These are phyloP conservation scores for Eragrostis nindensis DNA, from an alignment of 176 grass and related monocot genomes.

Conservation along the genomic window DNA sequence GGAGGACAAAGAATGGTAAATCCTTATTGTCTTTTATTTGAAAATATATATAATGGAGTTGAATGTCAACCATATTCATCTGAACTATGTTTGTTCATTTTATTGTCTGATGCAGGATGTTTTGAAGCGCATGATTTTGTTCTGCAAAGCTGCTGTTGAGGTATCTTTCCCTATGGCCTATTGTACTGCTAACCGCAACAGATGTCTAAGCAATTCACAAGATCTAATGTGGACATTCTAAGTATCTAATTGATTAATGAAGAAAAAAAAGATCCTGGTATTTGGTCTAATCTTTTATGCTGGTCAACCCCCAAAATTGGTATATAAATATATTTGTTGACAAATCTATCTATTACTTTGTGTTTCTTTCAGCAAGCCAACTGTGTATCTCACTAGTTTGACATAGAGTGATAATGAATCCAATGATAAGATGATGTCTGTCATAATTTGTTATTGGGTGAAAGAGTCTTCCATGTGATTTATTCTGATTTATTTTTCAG, in stretches of 20 bases:
- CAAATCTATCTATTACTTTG: background rate
- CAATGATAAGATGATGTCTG: background rate
- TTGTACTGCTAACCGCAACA: background rate
- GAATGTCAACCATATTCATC: background rate
- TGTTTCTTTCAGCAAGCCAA: slow-evolving; percentile 16
- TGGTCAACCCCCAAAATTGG: background rate
- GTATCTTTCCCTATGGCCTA: slow-evolving; percentile 41
- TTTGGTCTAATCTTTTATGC: background rate
- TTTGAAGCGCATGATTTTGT: slow-evolving; percentile 88
- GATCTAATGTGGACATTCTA: background rate
- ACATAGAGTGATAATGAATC: slow-evolving; percentile 20
- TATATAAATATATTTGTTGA: background rate
- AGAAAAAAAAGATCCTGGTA: background rate
- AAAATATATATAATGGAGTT: slow-evolving; percentile 15
- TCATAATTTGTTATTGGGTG: background rate
- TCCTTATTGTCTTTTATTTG: background rate
- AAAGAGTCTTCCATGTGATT: background rate
- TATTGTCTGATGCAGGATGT: slow-evolving; percentile 64
- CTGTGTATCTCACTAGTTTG: background rate
- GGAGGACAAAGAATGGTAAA: slow-evolving; percentile 72
- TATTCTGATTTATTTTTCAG: background rate
- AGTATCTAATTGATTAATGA: background rate
- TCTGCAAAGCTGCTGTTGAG: slow-evolving; percentile 96
- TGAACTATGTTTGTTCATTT: slow-evolving; percentile 19
- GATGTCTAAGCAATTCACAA: background rate